phyloP scores from a whole-genome alignment of 768 basidiomycete genomes.

The Coprinopsis strossmayeri region DNA sequence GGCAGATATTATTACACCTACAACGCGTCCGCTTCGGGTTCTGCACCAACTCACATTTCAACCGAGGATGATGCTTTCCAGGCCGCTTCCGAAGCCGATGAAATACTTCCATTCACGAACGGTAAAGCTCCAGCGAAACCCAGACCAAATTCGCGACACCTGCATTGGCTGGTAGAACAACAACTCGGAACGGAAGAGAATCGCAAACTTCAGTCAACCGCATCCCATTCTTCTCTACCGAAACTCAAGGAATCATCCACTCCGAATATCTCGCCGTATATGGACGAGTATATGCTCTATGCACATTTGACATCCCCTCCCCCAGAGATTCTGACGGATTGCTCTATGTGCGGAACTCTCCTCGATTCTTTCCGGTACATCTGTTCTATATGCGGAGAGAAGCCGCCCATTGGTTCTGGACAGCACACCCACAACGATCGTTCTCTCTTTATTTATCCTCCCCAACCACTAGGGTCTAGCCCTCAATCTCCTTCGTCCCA shows the following conservation, averaged over 20 bases:
- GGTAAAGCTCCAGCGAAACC: slow-evolving; percentile 22
- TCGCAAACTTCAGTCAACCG: slow-evolving; percentile 14
- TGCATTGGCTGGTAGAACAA: slow-evolving; percentile 58
- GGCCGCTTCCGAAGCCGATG: slow-evolving; percentile 20
- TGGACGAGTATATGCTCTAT: slow-evolving; percentile 36
- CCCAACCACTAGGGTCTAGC: slow-evolving; percentile 12
- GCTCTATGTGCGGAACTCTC: slow-evolving; percentile 71
- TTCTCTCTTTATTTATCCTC: slow-evolving; percentile 26
- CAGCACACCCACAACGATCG: slow-evolving; percentile 38
- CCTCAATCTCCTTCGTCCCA: slow-evolving; percentile 28
- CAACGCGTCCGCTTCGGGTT: slow-evolving; percentile 42
- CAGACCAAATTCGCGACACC: slow-evolving; percentile 62
- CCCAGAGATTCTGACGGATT: slow-evolving; percentile 62
- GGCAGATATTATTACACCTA: slow-evolving; percentile 80
- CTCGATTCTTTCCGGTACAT: slow-evolving; percentile 86
- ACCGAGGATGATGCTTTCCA: slow-evolving; percentile 42
- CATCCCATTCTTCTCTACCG: slow-evolving; percentile 24
- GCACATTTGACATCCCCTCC: slow-evolving; percentile 44
- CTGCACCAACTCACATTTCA: slow-evolving; percentile 48
- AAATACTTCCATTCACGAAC: slow-evolving; percentile 15
- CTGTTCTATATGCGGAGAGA: slow-evolving; percentile 84
- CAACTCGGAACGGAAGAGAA: slow-evolving; percentile 30
- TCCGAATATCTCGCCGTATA: slow-evolving; percentile 7
- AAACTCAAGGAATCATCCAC: slow-evolving; percentile 8
- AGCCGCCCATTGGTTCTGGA: slow-evolving; percentile 41